Evolutionary conservation across 371 early-diverging fungal genomes (phyloP).

Genomic region (Globomyces sp.): DNA sequence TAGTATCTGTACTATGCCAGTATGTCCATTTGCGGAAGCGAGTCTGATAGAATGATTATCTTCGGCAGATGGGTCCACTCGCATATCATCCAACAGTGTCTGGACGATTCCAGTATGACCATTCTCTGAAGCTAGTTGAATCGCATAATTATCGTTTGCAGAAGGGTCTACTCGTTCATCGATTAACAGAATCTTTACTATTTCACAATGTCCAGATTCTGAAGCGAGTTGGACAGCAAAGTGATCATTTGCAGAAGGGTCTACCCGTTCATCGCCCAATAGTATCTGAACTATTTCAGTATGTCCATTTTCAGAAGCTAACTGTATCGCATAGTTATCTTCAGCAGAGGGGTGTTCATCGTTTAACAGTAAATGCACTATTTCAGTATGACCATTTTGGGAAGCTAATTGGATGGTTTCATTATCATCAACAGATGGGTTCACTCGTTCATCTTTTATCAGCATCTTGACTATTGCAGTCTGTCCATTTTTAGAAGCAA

Average conservation of each 20-base stretch:
- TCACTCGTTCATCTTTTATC: conserved; percentile 3
- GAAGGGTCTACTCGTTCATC: not conserved
- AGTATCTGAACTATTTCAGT: not conserved
- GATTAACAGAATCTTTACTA: conserved; percentile 1
- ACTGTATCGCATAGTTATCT: not conserved
- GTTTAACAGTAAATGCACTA: conserved; percentile 10
- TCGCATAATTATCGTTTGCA: not conserved
- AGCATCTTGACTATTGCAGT: conserved; percentile 1
- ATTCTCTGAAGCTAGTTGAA: not conserved
- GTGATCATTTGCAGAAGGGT: not conserved
- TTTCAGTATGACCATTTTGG: conserved; percentile 5
- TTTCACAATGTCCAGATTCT: not conserved
- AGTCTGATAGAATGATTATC: conserved; percentile 5
- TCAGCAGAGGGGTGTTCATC: conserved; percentile 1
- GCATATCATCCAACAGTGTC: not conserved
- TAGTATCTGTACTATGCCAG: conserved; percentile 8
- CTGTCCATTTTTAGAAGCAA: not conserved
- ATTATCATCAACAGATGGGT: conserved; percentile 10
- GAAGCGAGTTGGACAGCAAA: not conserved
- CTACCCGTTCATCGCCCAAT: not conserved
- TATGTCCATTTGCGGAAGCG: conserved; percentile 1
- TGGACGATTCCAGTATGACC: not conserved
- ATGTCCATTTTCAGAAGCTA: not conserved
- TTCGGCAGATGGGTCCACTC: not conserved
- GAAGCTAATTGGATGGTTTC: not conserved